Base-by-base conservation (phyloP, 2,329 filamentous ascomycete genomes). In the Botrytis cinerea region DNA sequence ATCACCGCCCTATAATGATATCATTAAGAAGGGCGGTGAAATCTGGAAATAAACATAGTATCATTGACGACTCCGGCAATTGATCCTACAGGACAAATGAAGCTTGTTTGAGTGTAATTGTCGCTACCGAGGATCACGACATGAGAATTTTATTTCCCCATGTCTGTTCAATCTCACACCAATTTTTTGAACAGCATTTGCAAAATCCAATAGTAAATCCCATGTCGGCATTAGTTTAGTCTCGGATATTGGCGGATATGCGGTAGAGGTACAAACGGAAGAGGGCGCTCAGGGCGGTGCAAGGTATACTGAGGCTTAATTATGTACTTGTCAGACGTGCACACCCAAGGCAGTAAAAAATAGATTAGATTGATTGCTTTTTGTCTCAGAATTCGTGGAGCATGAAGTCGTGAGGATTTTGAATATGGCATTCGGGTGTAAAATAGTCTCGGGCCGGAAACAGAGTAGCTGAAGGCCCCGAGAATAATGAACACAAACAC, bases 41-140 rank as follows among this genome's bases (percentile, higher is more conserved):
- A 16, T 43, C 10, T 20, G n/a, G 18, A 32, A 22, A 43, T 43
- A 43, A n/a, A 1, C 8, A 68, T 35, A 54, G 22, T 18, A 57
- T 68, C 66, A 18, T 68, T 32, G 48, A 68, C n/a, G 66, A 68
- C 48, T 68, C n/a, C 46, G 66, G n/a, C n/a, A 45, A 68, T 43
- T 28, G 38, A 68, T 68, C 66, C 66, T 48, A 68, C 32, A 68
- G 48, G 66, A 57, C 32, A 22, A 54, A 57, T 43, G 43, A 57
- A 68, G 35, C 25, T 67, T 54, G 16, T 57, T 68, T 68, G 40
- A 16, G 66, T 32, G 28, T 68, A 16, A 25, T 68, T 18, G 2
- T 43, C 18, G n/a, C 35, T 54, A 40, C 5, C 28, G 9, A 67
- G 63, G 35, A n/a, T 38, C 64, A 67, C 46, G 14, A 40, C 46